Conservation (phyloP, 208 protist species). For the Trypanosoma scelopori region DNA sequence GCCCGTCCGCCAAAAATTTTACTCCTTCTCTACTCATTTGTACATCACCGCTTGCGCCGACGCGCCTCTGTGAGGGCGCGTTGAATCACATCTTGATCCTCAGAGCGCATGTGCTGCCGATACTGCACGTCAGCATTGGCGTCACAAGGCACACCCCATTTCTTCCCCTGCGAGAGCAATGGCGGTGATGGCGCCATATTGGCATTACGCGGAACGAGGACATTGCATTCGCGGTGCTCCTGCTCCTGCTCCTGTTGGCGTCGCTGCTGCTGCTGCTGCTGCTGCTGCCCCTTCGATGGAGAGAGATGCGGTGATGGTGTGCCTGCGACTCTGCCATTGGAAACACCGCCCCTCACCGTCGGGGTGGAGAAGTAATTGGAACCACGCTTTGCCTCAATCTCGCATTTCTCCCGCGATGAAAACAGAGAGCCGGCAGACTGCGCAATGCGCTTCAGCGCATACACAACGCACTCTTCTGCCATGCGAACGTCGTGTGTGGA, state of each 20-base stretch:
- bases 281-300: neutral
- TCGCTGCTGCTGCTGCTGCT: neutral
- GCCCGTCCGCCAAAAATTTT: too few species aligned
- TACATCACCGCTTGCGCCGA: slow-evolving; percentile 1
- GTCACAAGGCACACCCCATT: slow-evolving; percentile 3
- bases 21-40: too few species aligned
- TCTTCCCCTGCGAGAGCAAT: neutral
- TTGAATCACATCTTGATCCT: slow-evolving; percentile 18
- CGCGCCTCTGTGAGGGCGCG: slow-evolving; percentile 18
- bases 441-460: slow-evolving; percentile 17
- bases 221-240: neutral
- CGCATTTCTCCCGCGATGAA: slow-evolving; percentile 2
- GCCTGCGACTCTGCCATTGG: neutral
- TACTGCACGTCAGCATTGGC: neutral
- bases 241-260: neutral
- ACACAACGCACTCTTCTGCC: slow-evolving; percentile 11
- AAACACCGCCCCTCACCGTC: too few species aligned
- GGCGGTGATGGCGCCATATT: neutral
- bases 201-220: slow-evolving; percentile 1
- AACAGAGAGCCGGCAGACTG: slow-evolving; percentile 2
- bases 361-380: slow-evolving; percentile 12
- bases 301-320: neutral
- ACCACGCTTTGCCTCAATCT: slow-evolving; percentile 11
- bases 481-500: slow-evolving; percentile 5
- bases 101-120: neutral